These are phyloP conservation scores for Candida multigemmis DNA, from an alignment of 805 yeast genomes.

Conservation along the genomic window DNA sequence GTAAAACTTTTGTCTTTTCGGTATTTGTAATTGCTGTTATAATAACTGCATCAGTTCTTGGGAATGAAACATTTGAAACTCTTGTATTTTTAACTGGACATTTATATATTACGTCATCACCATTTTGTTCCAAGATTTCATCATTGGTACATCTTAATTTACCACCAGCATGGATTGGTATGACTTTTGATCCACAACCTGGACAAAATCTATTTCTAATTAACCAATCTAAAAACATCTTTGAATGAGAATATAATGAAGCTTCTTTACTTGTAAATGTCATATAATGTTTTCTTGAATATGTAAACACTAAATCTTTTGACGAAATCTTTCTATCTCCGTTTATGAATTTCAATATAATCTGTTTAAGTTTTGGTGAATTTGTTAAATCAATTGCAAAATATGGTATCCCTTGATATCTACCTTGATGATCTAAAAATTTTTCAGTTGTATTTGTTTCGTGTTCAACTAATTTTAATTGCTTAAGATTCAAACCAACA, in stretches of 20 bases:
- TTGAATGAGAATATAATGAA: constrained; percentile 69
- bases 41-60: constrained; percentile 85
- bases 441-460: constrained; percentile 10
- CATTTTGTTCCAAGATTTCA: constrained; percentile 5
- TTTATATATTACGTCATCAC: constrained; percentile 8
- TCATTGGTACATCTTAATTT: constrained; percentile 40
- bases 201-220: constrained; percentile 69
- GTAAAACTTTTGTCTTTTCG: constrained; percentile 50
- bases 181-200: constrained; percentile 66
- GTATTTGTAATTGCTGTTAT: constrained; percentile 70
- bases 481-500: constrained; percentile 26
- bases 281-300: constrained; percentile 26
- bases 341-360: constrained; percentile 17
- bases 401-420: constrained; percentile 54
- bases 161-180: constrained; percentile 63
- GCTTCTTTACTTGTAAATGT: constrained; percentile 38
- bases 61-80: constrained; percentile 78
- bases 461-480: constrained; percentile 17
- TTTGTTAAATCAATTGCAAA: constrained; percentile 52
- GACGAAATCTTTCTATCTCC: constrained; percentile 5
- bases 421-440: constrained; percentile 33
- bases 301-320: constrained; percentile 16
- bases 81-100: constrained; percentile 29
- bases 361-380: constrained; percentile 29
- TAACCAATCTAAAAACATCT: constrained; percentile 83